These are phyloP conservation scores for Rhododendron kiyosumense DNA, from an alignment of 148 eudicot species.

Conservation along the genomic window DNA sequence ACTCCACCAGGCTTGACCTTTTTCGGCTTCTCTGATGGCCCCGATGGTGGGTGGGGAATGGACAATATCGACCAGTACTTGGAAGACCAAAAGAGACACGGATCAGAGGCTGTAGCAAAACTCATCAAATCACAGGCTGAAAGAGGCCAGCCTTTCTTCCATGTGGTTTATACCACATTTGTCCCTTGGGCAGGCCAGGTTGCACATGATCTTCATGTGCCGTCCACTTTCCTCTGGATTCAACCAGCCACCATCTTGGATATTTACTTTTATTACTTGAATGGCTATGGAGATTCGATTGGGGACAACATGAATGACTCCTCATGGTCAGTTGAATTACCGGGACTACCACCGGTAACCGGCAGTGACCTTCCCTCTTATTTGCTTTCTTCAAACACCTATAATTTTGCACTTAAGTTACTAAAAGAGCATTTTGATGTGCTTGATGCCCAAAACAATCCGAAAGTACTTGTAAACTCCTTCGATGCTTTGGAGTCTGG, in stretches of 20 bases:
- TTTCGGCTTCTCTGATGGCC: conserved; percentile 31
- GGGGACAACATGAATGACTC: background rate
- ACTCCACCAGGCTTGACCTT: conserved; percentile 19
- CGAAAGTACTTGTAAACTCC: conserved; percentile 35
- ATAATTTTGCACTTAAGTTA: background rate
- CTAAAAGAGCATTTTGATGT: conserved; percentile 30
- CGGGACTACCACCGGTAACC: conserved; percentile 26
- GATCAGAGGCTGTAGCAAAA: conserved; percentile 13
- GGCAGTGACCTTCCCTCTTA: conserved; percentile 27
- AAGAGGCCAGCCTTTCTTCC: conserved; percentile 21
- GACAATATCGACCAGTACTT: background rate
- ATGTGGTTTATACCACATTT: conserved; percentile 27
- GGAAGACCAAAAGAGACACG: conserved; percentile 11
- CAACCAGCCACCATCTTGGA: conserved; percentile 32
- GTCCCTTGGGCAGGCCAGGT: conserved; percentile 44
- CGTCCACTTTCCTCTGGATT: conserved; percentile 30
- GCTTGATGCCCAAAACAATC: conserved; percentile 23
- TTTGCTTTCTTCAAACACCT: conserved; percentile 17
- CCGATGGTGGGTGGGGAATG: conserved; percentile 22
- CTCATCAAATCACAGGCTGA: conserved; percentile 8
- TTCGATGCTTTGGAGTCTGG: conserved; percentile 33
- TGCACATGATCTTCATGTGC: conserved; percentile 33
- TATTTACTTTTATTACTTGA: conserved; percentile 30
- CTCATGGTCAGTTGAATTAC: conserved; percentile 20
- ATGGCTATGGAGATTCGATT: conserved; percentile 7